These are phyloP conservation scores for Citrus maxima DNA, from an alignment of 345 rosid species.

Conservation along the genomic window DNA sequence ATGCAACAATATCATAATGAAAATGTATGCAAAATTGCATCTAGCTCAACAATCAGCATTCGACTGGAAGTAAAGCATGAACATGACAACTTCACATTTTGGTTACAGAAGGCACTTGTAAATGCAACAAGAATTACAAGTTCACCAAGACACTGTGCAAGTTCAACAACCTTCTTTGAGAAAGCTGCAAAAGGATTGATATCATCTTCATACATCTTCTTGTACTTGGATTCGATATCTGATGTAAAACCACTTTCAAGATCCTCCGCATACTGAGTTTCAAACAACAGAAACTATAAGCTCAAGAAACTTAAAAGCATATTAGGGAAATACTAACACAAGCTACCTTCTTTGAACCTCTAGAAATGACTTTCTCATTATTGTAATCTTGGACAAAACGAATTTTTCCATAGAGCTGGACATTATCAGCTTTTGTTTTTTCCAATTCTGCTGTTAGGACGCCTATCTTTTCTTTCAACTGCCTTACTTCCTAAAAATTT, in stretches of 20 bases:
- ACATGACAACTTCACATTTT: neutral
- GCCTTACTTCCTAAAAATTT: conserved; percentile 74
- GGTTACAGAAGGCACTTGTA: neutral
- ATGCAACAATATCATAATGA: neutral
- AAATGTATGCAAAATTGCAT: neutral
- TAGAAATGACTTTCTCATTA: conserved; percentile 85
- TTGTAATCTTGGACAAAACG: conserved; percentile 96
- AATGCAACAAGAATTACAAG: neutral
- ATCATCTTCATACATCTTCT: conserved; percentile 96
- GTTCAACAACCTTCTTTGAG: conserved; percentile 70
- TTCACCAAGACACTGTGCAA: conserved; percentile 5
- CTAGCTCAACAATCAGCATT: neutral
- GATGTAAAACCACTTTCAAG: conserved; percentile 90
- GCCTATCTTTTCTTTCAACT: conserved; percentile 80
- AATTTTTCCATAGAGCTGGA: conserved; percentile 92
- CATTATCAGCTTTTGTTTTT: conserved; percentile 93
- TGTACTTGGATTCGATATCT: conserved; percentile 95
- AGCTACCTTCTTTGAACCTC: conserved; percentile 90
- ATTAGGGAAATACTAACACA: neutral
- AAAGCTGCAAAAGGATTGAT: conserved; percentile 98
- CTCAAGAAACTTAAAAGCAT: conserved; percentile 2
- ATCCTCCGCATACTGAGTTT: conserved; percentile 71
- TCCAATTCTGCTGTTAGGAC: conserved; percentile 69
- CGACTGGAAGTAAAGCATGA: neutral
- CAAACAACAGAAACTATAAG: conserved; percentile 7